Conservation (phyloP, 2,329 filamentous ascomycete genomes). For the Nemania serpens region DNA sequence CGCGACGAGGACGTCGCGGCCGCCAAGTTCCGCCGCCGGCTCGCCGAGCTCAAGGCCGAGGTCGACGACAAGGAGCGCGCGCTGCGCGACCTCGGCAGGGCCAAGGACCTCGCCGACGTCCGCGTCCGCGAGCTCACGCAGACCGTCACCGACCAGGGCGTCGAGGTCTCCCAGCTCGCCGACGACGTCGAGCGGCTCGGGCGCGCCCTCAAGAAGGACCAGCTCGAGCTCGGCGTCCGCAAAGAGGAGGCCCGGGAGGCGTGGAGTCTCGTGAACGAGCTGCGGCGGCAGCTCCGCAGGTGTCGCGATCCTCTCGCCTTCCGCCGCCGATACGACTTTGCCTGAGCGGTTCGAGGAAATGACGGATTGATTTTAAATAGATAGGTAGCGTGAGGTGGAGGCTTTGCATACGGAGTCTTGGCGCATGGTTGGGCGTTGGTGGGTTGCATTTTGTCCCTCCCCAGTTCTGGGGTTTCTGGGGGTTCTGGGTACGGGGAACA, state of each 20-base stretch:
- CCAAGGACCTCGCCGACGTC: constrained; percentile 22
- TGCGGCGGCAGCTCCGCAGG: constrained; percentile 21
- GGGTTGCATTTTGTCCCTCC: constrained; percentile 18
- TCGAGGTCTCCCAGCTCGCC: constrained; percentile 7
- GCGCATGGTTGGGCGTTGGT: background rate
- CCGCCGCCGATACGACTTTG: constrained; percentile 23
- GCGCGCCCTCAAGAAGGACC: constrained; percentile 16
- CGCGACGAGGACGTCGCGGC: constrained; percentile 27
- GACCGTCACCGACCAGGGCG: constrained; percentile 18
- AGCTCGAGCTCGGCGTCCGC: constrained; percentile 15
- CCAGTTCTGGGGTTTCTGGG: background rate
- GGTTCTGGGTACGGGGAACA: background rate
- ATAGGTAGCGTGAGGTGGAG: background rate
- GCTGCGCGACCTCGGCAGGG: constrained; percentile 24
- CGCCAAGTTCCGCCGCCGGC: constrained; percentile 27
- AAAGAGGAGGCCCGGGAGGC: constrained; percentile 18
- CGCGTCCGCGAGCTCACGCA: constrained; percentile 30
- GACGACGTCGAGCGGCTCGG: constrained; percentile 10
- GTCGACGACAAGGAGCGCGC: constrained; percentile 22
- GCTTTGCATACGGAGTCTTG: constrained; percentile 6
- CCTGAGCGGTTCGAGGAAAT: background rate
- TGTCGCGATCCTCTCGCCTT: constrained; percentile 16
- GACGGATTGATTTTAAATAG: background rate
- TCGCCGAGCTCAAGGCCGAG: constrained; percentile 31
- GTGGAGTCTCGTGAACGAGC: constrained; percentile 27